Conservation (phyloP, 108 stramenopile species). For the Nannochloropsis oceanica region DNA sequence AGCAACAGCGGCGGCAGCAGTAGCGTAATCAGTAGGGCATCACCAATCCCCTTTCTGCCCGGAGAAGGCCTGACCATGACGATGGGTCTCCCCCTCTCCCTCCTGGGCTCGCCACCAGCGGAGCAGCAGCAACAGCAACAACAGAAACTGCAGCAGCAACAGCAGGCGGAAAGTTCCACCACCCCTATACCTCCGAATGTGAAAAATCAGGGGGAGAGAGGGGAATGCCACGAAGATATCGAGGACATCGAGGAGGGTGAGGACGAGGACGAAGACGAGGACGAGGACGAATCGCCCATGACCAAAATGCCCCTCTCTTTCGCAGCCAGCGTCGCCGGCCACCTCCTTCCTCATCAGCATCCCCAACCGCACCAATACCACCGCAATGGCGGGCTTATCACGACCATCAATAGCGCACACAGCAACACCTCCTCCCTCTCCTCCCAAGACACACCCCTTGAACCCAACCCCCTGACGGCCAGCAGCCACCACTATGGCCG, state of each 20-base stretch:
- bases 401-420: not conserved
- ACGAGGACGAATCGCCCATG: not conserved
- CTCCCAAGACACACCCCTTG: too few relatives aligned
- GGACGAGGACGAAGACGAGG: not conserved
- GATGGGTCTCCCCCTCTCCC: too few relatives aligned
- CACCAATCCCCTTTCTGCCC: too few relatives aligned
- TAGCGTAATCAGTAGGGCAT: too few relatives aligned
- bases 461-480: not conserved
- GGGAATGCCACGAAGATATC: not conserved
- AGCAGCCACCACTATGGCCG: not conserved
- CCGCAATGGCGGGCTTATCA: not conserved
- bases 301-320: not conserved
- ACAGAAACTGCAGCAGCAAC: too few relatives aligned
- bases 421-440: not conserved
- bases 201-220: not conserved
- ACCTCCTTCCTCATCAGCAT: not conserved
- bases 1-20: too few relatives aligned
- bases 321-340: not conserved
- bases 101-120: too few relatives aligned
- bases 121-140: too few relatives aligned
- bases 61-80: too few relatives aligned
- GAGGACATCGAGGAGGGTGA: not conserved
- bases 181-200: too few relatives aligned
- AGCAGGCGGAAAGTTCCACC: too few relatives aligned
- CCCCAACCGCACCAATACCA: not conserved